Evolutionary conservation across 306 rosid genomes (phyloP), one percentile per base, ranked within the genome.

Genomic region (Prunus mongolica): DNA sequence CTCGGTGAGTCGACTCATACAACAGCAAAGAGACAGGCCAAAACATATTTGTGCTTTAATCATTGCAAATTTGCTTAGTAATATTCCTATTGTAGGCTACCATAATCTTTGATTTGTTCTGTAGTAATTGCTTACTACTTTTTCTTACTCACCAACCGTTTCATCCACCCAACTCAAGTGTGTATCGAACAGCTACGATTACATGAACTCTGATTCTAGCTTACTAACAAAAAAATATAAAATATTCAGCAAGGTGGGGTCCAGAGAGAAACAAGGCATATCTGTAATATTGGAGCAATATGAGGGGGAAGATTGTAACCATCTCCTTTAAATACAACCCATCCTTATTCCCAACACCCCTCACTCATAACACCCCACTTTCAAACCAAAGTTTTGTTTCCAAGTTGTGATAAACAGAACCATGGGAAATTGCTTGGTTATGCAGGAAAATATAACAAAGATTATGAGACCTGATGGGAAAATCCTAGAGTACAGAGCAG

Each of bases 381-480:
- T 66, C 22, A 18, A 74, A 77, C 69, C 50, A 0, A 67, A 76
- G 27, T 46, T 69, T 45, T 62, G 15, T 66, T 55, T 2, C 25
- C 14, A 80, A 70, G 63, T 76, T 75, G 65, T 27, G 65, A 58
- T 69, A 51, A 24, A 28, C 20, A 66, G 65, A 61, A 51, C 69
- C 74, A 93, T 94, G 99, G 99, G 99, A 24, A 95, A 95, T 65
- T 89, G 96, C 80, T 70, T 95, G 78, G 90, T 82, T 73, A 28
- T 81, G 65, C 88, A 83, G 69, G 71, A 82, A 46, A 83, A 88
- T 10, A 57, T 84, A 12, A 88, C 89, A 52, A 93, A 78, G 83
- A 74, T 95, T 72, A 82, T 88, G 93, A 90, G 86, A 83, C 65
- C 89, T 10, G 97, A 95, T 76, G 92, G 97, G 41, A 88, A 90